Evolutionary conservation across 2,329 filamentous ascomycete genomes (phyloP), one percentile per base, ranked within the genome.

Genomic region (Penicillium sumatraense): DNA sequence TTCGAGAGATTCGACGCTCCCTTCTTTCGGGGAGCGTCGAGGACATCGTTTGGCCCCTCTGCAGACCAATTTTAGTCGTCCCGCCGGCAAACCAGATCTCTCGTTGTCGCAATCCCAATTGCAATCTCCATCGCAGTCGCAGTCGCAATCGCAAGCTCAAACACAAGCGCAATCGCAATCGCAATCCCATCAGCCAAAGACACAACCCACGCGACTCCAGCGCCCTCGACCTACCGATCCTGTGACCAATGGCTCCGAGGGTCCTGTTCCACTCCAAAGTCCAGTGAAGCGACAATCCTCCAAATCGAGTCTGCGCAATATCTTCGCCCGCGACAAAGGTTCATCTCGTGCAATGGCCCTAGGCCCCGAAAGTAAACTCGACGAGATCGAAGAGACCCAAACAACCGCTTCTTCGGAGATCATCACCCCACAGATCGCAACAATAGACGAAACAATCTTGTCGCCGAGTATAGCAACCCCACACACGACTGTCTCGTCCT

Each of bases 301-400:
- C 27, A 75, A 72, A 53, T 67, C 72, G 10, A 71, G 72, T 29
- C 60, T 78, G 44, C 70, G 71, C 48, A 68, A 59, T 44, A 61
- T 77, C 10, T 75, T 77, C 53, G 66, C 64, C 14, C 71, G 72
- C 31, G 72, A 72, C 11, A 76, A 75, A 51, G 40, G 68, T 3
- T 49, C 63, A 20, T n/a, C n/a, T n/a, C 72, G 72, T 24, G 60
- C 55, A n/a, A n/a, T n/a, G 2, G 47, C 52, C 7, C 46, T 27
- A 2, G 50, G 62, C 20, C 59, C 61, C 18, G 69, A 75, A 14
- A 49, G 50, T 26, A 71, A 64, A 44, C 63, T 75, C 16, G 63
- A 71, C 23, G 67, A 67, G 21, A 71, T 76, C 31, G 66, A 70
- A 5, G 73, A 76, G 55, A 33, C 56, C 11, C 63, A 64, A 24